Evolutionary conservation across 257 asterid genomes (phyloP).

Genomic region (Capsicum chinense): DNA sequence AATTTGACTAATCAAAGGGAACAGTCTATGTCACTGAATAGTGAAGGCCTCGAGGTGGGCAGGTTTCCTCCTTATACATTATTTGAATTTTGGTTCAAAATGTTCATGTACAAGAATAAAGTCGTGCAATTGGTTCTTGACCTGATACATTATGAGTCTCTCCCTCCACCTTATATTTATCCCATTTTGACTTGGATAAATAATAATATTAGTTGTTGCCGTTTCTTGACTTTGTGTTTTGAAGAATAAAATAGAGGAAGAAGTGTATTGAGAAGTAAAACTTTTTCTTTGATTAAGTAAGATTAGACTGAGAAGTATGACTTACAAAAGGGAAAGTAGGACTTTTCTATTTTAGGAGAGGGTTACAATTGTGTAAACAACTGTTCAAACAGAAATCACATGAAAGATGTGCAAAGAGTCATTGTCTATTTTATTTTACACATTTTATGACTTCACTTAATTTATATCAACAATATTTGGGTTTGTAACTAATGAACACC

Average conservation of each 20-base stretch:
- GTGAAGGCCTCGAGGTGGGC: constrained; percentile 96
- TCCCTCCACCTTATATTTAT: neutral
- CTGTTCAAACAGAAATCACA: neutral
- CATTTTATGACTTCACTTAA: neutral
- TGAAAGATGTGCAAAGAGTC: neutral
- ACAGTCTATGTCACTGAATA: constrained; percentile 84
- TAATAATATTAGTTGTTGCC: neutral
- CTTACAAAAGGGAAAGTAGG: neutral
- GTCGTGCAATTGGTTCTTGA: neutral
- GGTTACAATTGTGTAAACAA: constrained; percentile 2
- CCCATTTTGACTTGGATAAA: neutral
- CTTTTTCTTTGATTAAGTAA: neutral
- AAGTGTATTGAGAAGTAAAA: neutral
- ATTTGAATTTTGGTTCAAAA: neutral
- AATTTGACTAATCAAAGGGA: constrained; percentile 72
- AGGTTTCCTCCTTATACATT: neutral
- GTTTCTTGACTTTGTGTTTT: constrained; percentile 16
- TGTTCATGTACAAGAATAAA: neutral
- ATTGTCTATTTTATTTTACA: neutral
- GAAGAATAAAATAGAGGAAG: constrained; percentile 1
- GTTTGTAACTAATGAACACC: neutral
- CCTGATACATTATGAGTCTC: neutral
- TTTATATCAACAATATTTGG: neutral
- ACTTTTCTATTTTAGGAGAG: neutral
- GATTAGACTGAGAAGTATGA: neutral